These are phyloP conservation scores for Leucocoprinus leucothites DNA, from an alignment of 768 basidiomycete species.

Conservation along the genomic window DNA sequence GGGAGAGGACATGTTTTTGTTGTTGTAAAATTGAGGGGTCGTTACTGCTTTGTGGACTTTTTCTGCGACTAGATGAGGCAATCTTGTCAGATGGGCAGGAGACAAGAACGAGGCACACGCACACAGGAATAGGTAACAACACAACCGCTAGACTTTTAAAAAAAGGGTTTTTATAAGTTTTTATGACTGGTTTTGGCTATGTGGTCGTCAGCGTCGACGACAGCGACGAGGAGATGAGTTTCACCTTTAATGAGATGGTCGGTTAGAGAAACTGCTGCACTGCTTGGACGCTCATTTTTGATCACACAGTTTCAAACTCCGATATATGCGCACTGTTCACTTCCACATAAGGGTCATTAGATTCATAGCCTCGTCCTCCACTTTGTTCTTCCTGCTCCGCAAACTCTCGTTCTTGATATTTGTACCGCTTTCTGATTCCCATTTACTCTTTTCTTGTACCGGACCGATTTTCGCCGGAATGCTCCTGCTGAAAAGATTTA, in stretches of 20 bases:
- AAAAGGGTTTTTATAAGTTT: conserved; percentile 62
- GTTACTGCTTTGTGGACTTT: conserved; percentile 93
- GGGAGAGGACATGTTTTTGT: conserved; percentile 54
- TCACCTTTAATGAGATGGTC: conserved; percentile 71
- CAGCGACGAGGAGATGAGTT: conserved; percentile 22
- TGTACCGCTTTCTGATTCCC: too few relatives aligned
- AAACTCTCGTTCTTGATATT: too few relatives aligned
- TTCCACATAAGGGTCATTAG: conserved; percentile 10
- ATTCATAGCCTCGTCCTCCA: neutral
- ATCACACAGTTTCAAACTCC: conserved; percentile 41
- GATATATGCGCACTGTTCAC: conserved; percentile 34
- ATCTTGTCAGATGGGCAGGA: conserved; percentile 16
- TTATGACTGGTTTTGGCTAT: conserved; percentile 64
- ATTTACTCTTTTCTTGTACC: too few relatives aligned
- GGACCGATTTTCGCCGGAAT: too few relatives aligned
- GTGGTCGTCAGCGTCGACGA: conserved; percentile 14
- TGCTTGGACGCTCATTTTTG: conserved; percentile 26
- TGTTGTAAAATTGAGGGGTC: conserved; percentile 61
- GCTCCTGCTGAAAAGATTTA: too few relatives aligned
- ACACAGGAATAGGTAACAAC: conserved; percentile 70
- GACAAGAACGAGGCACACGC: conserved; percentile 25
- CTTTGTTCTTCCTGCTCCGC: neutral
- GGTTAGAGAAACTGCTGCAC: conserved; percentile 42
- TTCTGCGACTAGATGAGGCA: conserved; percentile 49
- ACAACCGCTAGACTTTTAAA: conserved; percentile 68